These are phyloP conservation scores for Umbelopsis vinacea DNA, from an alignment of 192 early-diverging fungal species.

Conservation along the genomic window DNA sequence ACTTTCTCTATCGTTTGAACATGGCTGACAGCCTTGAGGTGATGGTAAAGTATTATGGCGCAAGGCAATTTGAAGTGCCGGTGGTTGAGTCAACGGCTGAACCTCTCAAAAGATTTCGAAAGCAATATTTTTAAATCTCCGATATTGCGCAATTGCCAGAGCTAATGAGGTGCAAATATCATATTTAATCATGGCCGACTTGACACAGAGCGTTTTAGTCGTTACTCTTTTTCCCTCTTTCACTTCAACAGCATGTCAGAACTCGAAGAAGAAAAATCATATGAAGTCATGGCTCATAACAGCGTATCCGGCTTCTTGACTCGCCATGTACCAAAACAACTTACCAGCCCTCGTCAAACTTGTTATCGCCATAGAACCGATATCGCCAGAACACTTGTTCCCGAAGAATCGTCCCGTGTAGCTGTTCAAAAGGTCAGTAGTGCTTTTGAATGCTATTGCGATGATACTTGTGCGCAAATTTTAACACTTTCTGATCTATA, in stretches of 20 bases:
- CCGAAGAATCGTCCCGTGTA: background rate
- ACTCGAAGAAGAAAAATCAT: background rate
- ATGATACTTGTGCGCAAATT: background rate
- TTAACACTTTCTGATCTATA: background rate
- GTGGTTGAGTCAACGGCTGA: background rate
- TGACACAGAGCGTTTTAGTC: background rate
- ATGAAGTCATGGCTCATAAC: background rate
- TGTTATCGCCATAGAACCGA: slow-evolving; percentile 21
- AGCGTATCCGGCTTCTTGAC: slow-evolving; percentile 2
- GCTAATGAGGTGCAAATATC: slow-evolving; percentile 5
- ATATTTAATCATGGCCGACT: background rate
- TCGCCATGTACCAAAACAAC: slow-evolving; percentile 8
- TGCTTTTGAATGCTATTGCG: background rate
- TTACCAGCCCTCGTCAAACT: background rate
- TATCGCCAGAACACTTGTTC: background rate
- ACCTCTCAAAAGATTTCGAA: background rate
- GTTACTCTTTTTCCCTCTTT: background rate
- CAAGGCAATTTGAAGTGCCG: background rate
- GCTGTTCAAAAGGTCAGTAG: slow-evolving; percentile 10
- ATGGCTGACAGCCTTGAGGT: background rate
- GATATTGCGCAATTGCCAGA: slow-evolving; percentile 20
- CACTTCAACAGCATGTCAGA: background rate
- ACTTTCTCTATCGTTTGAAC: no score
- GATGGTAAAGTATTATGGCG: background rate
- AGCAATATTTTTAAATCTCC: background rate